phyloP scores from a whole-genome alignment of 2,329 filamentous ascomycete species.

The Diaporthe sp. region DNA sequence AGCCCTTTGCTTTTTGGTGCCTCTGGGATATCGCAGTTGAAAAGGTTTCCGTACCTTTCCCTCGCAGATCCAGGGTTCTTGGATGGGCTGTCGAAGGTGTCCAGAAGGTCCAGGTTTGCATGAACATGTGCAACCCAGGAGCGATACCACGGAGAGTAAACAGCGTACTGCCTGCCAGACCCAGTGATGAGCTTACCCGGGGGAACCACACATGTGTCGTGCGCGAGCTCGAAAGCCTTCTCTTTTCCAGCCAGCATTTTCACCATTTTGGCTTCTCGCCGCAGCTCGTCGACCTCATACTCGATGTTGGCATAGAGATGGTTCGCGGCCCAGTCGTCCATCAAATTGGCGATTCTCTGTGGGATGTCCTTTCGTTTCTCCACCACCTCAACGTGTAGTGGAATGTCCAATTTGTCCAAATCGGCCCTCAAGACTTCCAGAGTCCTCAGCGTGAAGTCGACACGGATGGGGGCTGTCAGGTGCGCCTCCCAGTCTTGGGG shows the following conservation, averaged over 20 bases:
- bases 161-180: constrained; percentile 82
- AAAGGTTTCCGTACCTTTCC: constrained; percentile 67
- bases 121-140: constrained; percentile 83
- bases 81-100: constrained; percentile 69
- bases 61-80: constrained; percentile 64
- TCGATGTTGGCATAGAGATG: constrained; percentile 89
- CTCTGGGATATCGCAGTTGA: constrained; percentile 71
- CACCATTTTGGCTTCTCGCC: constrained; percentile 80
- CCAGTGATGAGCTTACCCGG: constrained; percentile 79
- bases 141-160: constrained; percentile 87
- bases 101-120: constrained; percentile 75
- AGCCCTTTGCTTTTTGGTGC: constrained; percentile 76
- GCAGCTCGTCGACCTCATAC: constrained; percentile 91
- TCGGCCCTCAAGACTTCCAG: constrained; percentile 76
- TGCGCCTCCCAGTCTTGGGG: constrained; percentile 90
- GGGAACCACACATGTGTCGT: constrained; percentile 86
- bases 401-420: constrained; percentile 79
- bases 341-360: constrained; percentile 72
- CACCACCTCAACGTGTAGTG: constrained; percentile 81
- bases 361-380: constrained; percentile 75
- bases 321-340: constrained; percentile 78
- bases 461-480: constrained; percentile 76
- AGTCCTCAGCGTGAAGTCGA: constrained; percentile 86
- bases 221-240: constrained; percentile 78
- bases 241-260: constrained; percentile 71